A percentile compares a stretch with the other conserved stretches of the same genome.
Conservation (phyloP, 1,139 yeast genomes). For the Trichomonascaceae sp. region DNA sequence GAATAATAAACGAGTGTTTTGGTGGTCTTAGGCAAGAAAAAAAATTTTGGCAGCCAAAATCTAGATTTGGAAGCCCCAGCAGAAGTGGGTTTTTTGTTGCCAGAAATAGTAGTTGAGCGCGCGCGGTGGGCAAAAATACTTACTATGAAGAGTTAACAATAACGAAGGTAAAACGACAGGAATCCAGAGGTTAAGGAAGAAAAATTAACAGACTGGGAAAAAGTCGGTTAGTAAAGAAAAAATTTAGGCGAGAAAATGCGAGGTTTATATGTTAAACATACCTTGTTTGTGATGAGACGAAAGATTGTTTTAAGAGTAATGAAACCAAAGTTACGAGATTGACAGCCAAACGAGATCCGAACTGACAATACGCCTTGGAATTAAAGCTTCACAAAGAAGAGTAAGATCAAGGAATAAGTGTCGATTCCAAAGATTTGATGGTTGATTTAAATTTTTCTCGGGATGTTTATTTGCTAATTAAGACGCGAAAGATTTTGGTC, state of each 20-base stretch:
- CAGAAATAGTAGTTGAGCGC: background rate
- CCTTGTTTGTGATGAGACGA: background rate
- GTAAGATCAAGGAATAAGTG: background rate
- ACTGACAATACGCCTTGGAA: too few species aligned
- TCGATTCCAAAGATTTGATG: background rate
- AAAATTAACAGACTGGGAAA: background rate
- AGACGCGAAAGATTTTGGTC: background rate
- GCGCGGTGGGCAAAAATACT: background rate
- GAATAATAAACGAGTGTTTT: background rate
- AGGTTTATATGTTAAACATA: background rate
- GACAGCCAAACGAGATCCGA: too few species aligned
- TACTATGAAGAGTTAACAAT: background rate
- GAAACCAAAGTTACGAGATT: background rate
- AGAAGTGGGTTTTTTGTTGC: background rate
- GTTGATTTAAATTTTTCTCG: background rate
- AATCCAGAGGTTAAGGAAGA: background rate
- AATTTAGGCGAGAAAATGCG: background rate
- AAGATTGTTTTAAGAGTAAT: background rate
- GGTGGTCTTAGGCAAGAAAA: background rate
- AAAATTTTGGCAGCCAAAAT: too few species aligned
- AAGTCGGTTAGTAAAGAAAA: background rate
- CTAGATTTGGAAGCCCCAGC: background rate
- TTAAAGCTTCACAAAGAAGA: background rate
- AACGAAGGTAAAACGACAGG: background rate
- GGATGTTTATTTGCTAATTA: background rate